Conservation (phyloP, 2,329 filamentous ascomycete species). For the Cryphonectria naterciae region DNA sequence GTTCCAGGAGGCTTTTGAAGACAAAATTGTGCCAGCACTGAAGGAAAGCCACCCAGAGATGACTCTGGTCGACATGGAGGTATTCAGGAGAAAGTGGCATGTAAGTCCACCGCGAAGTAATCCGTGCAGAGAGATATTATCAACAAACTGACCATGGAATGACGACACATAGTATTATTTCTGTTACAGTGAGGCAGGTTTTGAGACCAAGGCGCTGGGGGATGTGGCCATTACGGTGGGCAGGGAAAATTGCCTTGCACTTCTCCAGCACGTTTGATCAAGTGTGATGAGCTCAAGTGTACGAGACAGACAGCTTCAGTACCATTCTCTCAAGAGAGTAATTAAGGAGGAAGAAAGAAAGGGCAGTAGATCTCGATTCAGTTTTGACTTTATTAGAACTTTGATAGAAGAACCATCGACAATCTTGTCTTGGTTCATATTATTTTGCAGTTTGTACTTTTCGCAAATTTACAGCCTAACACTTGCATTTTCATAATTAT, state of each 20-base stretch:
- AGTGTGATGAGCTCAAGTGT: neutral
- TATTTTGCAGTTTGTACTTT: neutral
- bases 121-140: neutral
- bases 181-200: slow-evolving; percentile 28
- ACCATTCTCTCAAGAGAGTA: neutral
- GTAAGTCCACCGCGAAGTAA: slow-evolving; percentile 12
- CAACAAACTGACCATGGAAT: slow-evolving; percentile 1
- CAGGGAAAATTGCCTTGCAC: slow-evolving; percentile 25
- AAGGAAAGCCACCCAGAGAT: slow-evolving; percentile 9
- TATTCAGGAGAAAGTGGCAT: slow-evolving; percentile 26
- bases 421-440: neutral
- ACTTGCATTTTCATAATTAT: neutral
- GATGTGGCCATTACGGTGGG: slow-evolving; percentile 26
- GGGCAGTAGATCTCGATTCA: neutral
- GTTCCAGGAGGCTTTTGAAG: slow-evolving; percentile 21
- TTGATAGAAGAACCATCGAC: neutral
- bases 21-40: slow-evolving; percentile 23
- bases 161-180: slow-evolving; percentile 19
- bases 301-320: neutral
- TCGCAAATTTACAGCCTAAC: neutral
- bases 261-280: slow-evolving; percentile 17
- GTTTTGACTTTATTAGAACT: neutral
- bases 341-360: neutral
- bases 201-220: slow-evolving; percentile 23
- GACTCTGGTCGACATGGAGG: slow-evolving; percentile 19